phyloP scores from a whole-genome alignment of 176 grass and related monocot species.

The Elymus sibiricus region DNA sequence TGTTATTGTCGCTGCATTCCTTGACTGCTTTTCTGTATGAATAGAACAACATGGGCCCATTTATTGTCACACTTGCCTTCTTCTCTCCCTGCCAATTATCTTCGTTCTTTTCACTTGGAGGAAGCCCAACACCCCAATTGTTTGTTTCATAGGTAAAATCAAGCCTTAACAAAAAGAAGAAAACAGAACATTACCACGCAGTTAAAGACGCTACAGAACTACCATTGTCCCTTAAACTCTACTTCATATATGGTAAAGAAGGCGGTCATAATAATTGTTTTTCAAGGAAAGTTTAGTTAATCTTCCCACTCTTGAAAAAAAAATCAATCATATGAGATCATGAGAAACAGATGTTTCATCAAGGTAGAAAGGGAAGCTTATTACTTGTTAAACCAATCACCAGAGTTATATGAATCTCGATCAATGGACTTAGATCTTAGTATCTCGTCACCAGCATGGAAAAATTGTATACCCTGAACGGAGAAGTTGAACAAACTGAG shows the following conservation, averaged over 20 bases:
- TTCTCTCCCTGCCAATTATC: slow-evolving; percentile 79
- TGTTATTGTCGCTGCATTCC: too few species aligned
- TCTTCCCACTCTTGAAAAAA: too few species aligned
- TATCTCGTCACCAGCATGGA: slow-evolving; percentile 95
- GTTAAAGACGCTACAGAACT: too few species aligned
- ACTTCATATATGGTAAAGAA: too few species aligned
- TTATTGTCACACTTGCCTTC: too few species aligned
- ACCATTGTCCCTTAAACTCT: too few species aligned
- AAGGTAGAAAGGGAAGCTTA: neutral
- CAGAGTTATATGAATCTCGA: slow-evolving; percentile 94
- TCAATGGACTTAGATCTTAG: slow-evolving; percentile 87
- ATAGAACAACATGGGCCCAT: too few species aligned
- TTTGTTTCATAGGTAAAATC: slow-evolving; percentile 92
- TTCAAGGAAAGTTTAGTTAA: too few species aligned
- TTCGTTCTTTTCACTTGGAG: slow-evolving; percentile 90
- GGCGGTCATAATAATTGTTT: too few species aligned
- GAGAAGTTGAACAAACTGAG: too few species aligned
- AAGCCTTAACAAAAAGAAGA: slow-evolving; percentile 53
- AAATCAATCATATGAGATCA: neutral
- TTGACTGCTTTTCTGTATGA: too few species aligned
- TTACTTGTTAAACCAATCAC: slow-evolving; percentile 99
- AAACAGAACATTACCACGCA: slow-evolving; percentile 10
- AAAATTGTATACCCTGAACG: slow-evolving; percentile 98
- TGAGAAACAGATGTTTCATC: too few species aligned
- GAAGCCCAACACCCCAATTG: slow-evolving; percentile 93